phyloP scores from a whole-genome alignment of 345 rosid species.

The Gossypium bickii region DNA sequence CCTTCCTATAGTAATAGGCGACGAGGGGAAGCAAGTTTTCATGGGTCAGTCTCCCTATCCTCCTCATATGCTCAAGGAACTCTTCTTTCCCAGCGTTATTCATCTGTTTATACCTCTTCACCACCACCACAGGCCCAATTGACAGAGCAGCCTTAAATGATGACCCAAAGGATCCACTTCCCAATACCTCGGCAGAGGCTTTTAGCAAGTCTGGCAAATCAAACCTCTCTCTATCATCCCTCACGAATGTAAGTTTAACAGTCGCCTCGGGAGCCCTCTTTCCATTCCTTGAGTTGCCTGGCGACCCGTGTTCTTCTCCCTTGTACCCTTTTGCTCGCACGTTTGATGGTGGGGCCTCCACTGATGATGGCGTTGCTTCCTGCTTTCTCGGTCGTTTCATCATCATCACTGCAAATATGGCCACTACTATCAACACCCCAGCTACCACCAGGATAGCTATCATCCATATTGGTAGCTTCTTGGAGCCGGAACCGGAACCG shows the following conservation, averaged over 20 bases:
- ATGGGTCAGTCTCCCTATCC: slow-evolving; percentile 69
- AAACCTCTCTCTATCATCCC: slow-evolving; percentile 64
- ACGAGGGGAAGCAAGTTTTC: slow-evolving; percentile 70
- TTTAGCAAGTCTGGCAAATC: slow-evolving; percentile 74
- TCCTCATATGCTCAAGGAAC: slow-evolving; percentile 84
- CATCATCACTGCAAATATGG: slow-evolving; percentile 20
- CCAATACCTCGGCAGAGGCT: slow-evolving; percentile 87
- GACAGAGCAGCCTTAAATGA: slow-evolving; percentile 70
- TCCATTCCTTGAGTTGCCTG: slow-evolving; percentile 17
- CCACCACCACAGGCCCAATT: slow-evolving; percentile 59
- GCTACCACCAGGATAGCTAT: slow-evolving; percentile 15
- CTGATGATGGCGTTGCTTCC: slow-evolving; percentile 16
- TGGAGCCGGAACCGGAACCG: neutral
- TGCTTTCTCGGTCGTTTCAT: slow-evolving; percentile 16
- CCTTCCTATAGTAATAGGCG: slow-evolving; percentile 83
- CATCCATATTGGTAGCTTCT: slow-evolving; percentile 12
- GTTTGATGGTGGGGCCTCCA: slow-evolving; percentile 47
- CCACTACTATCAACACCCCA: slow-evolving; percentile 6
- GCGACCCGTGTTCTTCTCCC: slow-evolving; percentile 21
- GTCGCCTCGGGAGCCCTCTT: slow-evolving; percentile 29
- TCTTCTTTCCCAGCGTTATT: slow-evolving; percentile 74
- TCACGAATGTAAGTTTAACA: slow-evolving; percentile 54
- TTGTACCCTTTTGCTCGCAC: slow-evolving; percentile 37
- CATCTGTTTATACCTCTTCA: slow-evolving; percentile 87
- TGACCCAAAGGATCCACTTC: slow-evolving; percentile 80